phyloP scores from a whole-genome alignment of 2,329 filamentous ascomycete genomes.

The Trichoderma citrinoviride region DNA sequence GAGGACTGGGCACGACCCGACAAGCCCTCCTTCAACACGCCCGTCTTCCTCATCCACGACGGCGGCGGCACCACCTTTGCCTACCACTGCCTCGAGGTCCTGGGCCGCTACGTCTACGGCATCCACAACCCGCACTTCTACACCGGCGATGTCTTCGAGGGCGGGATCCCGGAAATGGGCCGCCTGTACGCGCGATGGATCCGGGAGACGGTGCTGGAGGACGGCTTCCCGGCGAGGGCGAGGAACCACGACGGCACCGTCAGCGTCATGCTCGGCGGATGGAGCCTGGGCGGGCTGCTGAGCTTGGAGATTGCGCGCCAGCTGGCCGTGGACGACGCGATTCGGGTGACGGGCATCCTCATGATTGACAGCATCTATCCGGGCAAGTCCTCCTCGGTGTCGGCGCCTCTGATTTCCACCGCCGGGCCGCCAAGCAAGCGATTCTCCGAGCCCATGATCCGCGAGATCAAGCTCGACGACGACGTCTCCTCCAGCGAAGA shows the following conservation, averaged over 20 bases:
- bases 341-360: slow-evolving; percentile 49
- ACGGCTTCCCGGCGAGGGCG: slow-evolving; percentile 31
- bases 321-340: slow-evolving; percentile 36
- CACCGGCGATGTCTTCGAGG: slow-evolving; percentile 46
- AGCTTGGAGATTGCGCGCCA: slow-evolving; percentile 50
- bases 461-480: slow-evolving; percentile 23
- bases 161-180: slow-evolving; percentile 56
- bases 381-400: slow-evolving; percentile 17
- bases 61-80: slow-evolving; percentile 59
- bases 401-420: neutral
- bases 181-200: slow-evolving; percentile 49
- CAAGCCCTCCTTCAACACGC: slow-evolving; percentile 33
- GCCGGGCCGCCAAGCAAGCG: neutral
- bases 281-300: slow-evolving; percentile 54
- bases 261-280: slow-evolving; percentile 52
- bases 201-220: slow-evolving; percentile 35
- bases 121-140: slow-evolving; percentile 55
- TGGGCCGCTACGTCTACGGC: slow-evolving; percentile 51
- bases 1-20: slow-evolving; percentile 32
- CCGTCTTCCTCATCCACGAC: slow-evolving; percentile 58
- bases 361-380: slow-evolving; percentile 53
- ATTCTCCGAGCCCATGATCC: neutral
- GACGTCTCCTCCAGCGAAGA: slow-evolving; percentile 7
- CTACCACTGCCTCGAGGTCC: slow-evolving; percentile 52
- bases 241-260: slow-evolving; percentile 31